Conservation (phyloP, 2,329 filamentous ascomycete species). For the Fusarium decemcellulare region DNA sequence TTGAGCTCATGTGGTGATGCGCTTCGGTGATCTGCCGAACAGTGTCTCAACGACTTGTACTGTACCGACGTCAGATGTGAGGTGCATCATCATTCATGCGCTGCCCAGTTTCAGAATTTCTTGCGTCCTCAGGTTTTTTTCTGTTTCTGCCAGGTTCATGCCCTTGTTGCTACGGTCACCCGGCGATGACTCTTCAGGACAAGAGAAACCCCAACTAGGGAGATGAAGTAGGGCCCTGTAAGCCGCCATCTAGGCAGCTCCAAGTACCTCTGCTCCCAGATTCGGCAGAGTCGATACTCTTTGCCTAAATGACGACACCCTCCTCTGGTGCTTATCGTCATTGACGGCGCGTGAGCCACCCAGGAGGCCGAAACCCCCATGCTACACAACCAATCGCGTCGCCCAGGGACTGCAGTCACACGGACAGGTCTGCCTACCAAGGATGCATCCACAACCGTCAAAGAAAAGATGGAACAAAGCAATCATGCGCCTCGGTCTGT, state of each 20-base stretch:
- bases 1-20: not conserved
- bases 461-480: not conserved
- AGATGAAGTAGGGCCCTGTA: slow-evolving; percentile 26
- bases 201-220: slow-evolving; percentile 29
- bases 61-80: slow-evolving; percentile 13
- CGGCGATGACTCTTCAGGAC: slow-evolving; percentile 35
- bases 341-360: slow-evolving; percentile 24
- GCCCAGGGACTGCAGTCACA: slow-evolving; percentile 19
- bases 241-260: slow-evolving; percentile 23
- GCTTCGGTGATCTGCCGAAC: slow-evolving; percentile 16
- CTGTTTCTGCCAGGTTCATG: slow-evolving; percentile 10
- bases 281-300: not conserved
- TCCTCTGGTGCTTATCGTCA: slow-evolving; percentile 36
- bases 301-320: slow-evolving; percentile 39
- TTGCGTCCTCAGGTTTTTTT: slow-evolving; percentile 1
- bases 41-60: slow-evolving; percentile 17
- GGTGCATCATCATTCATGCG: slow-evolving; percentile 17
- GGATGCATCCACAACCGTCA: not conserved
- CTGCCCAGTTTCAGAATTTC: slow-evolving; percentile 1
- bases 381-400: slow-evolving; percentile 17
- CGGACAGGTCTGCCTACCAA: slow-evolving; percentile 25
- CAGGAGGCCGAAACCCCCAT: slow-evolving; percentile 15
- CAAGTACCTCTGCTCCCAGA: slow-evolving; percentile 13
- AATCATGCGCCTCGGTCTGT: slow-evolving; percentile 40
- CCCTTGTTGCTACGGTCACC: slow-evolving; percentile 14